These are phyloP conservation scores for Pseudofabraea citricarpa DNA, from an alignment of 2,329 filamentous ascomycete species.

Conservation along the genomic window DNA sequence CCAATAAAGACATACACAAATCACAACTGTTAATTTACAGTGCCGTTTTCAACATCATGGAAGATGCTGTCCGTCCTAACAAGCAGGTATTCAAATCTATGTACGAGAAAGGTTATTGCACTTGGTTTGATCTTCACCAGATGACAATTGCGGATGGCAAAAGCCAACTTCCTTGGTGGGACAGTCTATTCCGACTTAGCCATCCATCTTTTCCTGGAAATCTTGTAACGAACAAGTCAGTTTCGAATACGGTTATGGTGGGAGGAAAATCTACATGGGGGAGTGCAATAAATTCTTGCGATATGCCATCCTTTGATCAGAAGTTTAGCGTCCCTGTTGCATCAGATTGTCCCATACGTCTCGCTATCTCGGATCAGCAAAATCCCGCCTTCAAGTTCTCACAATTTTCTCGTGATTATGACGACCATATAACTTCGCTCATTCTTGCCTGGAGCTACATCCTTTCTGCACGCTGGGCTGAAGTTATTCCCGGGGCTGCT, in stretches of 20 bases:
- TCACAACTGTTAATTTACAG: conserved; percentile 5
- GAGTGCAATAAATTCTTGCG: conserved; percentile 11
- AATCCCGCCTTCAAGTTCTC: conserved; percentile 13
- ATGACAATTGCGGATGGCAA: conserved; percentile 12
- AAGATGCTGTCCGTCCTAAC: conserved; percentile 22
- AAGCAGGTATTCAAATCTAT: conserved; percentile 18
- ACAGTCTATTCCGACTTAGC: conserved; percentile 12
- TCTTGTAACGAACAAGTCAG: conserved; percentile 14
- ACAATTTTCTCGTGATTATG: conserved; percentile 9
- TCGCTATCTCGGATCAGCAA: conserved; percentile 10
- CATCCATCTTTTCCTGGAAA: conserved; percentile 19
- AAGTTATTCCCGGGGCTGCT: conserved; percentile 23
- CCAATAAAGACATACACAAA: conserved; percentile 1
- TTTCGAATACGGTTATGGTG: conserved; percentile 18
- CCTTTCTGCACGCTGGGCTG: conserved; percentile 27
- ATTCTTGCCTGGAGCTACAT: conserved; percentile 27
- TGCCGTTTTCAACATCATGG: conserved; percentile 9
- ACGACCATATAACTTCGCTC: conserved; percentile 19
- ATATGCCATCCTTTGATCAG: conserved; percentile 20
- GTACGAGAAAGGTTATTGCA: conserved; percentile 23
- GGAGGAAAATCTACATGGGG: conserved; percentile 17
- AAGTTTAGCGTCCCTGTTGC: conserved; percentile 17
- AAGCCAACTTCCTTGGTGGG: conserved; percentile 10
- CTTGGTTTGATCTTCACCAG: conserved; percentile 21
- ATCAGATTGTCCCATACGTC: conserved; percentile 13